Base-by-base conservation (phyloP, 2,329 filamentous ascomycete species). In the Beauveria asiatica region DNA sequence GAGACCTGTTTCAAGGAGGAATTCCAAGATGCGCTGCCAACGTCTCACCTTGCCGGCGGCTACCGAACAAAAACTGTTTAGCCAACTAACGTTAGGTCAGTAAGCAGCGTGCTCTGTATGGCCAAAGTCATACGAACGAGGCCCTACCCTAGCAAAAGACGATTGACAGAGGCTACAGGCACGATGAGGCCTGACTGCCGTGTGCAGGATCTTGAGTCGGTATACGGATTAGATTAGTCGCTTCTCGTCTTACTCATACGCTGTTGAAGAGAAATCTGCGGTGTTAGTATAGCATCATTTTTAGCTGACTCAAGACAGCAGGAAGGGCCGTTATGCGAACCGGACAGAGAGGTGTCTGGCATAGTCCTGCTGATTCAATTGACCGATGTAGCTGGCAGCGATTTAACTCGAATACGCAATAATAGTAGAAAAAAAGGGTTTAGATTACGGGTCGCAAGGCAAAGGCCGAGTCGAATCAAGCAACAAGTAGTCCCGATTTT, bases 401-500 rank as follows among this genome's bases (percentile, higher is more conserved):
- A 37, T 37, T 11, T 11, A 37, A 33, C 30, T 13, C 33, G 41
- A 42, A 42, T 42, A 17, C 41, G 16, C 41, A 42, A n/a, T 9
- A 23, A 50, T 10, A 17, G n/a, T 37, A 27, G 37, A 6, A n/a
- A 25, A 51, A 45, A 44, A 33, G 23, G 37, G 27, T 44, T 48
- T 21, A 27, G 23, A 45, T 16, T 46, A 42, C 11, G 57, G 39
- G 48, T 42, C 30, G 44, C 25, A 56, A 19, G 10, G 44, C 10
- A 25, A 52, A 27, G 10, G 4, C 16, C 48, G 48, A 45, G 7
- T 25, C 13, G 27, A 41, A 59, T 27, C 37, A 33, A 33, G 37
- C 46, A 58, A 11, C 42, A 23, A 27, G 49, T 57, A 57, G 55
- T 50, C 30, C 45, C 55, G 56, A 58, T 53, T 52, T 46, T 25